phyloP scores from a whole-genome alignment of 2,329 filamentous ascomycete genomes.

The Colletotrichum melonis region DNA sequence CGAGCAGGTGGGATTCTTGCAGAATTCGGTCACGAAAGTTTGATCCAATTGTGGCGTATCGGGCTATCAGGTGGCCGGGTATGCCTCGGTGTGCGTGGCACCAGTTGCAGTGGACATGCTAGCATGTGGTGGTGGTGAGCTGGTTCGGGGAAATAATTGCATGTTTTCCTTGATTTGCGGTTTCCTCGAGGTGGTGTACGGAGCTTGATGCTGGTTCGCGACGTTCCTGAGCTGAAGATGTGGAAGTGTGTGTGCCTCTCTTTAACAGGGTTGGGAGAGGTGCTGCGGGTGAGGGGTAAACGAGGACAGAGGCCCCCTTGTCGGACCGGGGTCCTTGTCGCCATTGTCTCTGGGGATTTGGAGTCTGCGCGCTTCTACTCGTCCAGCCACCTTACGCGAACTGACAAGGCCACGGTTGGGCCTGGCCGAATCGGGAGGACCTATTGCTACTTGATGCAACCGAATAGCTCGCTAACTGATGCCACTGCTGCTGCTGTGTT shows the following conservation, averaged over 20 bases:
- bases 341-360: conserved; percentile 12
- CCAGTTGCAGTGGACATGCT: not conserved
- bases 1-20: conserved; percentile 23
- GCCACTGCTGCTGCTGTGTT: conserved; percentile 14
- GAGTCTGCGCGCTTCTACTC: conserved; percentile 33
- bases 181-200: conserved; percentile 24
- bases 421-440: not conserved
- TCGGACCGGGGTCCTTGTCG: conserved; percentile 6
- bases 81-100: conserved; percentile 9
- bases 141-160: conserved; percentile 25
- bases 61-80: not conserved
- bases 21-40: conserved; percentile 13
- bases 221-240: conserved; percentile 32
- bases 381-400: conserved; percentile 33
- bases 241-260: not conserved
- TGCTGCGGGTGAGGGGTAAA: conserved; percentile 12
- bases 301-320: not conserved
- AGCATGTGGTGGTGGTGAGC: not conserved
- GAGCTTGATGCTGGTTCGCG: conserved; percentile 26
- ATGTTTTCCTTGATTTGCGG: not conserved
- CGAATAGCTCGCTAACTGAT: conserved; percentile 12
- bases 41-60: conserved; percentile 22
- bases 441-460: not conserved
- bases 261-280: not conserved
- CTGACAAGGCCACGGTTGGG: conserved; percentile 14